Evolutionary conservation across 371 early-diverging fungal genomes (phyloP).

Genomic region (Chytridium lagenaria): DNA sequence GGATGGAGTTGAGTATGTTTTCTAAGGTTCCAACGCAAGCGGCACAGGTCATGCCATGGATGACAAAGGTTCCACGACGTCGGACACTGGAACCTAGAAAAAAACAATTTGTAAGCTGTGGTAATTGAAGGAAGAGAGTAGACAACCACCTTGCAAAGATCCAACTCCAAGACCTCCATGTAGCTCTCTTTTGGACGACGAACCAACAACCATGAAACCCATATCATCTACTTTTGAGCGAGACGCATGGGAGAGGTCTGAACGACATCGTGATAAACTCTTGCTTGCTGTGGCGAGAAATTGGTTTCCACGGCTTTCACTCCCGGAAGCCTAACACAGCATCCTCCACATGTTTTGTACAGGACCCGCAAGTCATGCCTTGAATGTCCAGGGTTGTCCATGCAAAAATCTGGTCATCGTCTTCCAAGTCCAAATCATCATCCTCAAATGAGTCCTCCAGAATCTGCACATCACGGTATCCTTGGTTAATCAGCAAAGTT

Average conservation of each 20-base stretch:
- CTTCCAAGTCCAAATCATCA: neutral
- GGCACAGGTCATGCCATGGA: constrained; percentile 91
- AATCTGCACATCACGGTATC: neutral
- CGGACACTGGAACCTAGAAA: neutral
- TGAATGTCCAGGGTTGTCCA: constrained; percentile 19
- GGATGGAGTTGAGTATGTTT: constrained; percentile 11
- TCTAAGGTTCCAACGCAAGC: constrained; percentile 64
- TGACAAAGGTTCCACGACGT: neutral
- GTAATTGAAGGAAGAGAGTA: neutral
- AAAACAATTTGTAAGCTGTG: neutral
- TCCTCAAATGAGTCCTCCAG: neutral
- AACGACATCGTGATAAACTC: constrained; percentile 3
- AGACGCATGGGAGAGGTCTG: constrained; percentile 7
- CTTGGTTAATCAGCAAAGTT: neutral
- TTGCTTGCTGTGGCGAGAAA: neutral
- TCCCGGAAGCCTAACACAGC: constrained; percentile 9
- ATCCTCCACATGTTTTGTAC: constrained; percentile 33
- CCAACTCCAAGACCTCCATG: neutral
- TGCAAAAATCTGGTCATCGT: neutral
- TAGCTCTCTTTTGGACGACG: neutral
- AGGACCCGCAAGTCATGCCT: constrained; percentile 29
- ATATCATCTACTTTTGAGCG: constrained; percentile 12
- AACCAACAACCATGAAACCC: constrained; percentile 12
- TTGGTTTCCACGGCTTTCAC: constrained; percentile 8
- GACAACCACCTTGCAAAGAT: neutral